Conservation (phyloP, 192 early-diverging fungal species). For the Linnemannia exigua region DNA sequence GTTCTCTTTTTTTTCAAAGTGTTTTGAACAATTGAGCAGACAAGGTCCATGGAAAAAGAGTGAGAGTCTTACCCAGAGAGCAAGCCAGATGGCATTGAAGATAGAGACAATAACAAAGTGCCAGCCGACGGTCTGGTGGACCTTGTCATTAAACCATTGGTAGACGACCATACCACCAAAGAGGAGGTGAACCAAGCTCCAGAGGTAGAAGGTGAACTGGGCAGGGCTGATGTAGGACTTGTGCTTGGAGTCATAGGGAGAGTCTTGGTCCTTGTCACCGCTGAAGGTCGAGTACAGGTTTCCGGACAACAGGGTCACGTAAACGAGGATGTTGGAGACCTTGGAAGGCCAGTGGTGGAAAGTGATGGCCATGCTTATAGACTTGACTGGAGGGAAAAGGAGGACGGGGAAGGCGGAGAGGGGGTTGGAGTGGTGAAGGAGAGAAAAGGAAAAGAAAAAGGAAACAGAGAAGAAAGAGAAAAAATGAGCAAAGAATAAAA, state of each 20-base stretch:
- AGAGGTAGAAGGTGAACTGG: constrained; percentile 69
- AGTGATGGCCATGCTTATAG: constrained; percentile 17
- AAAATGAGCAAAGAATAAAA: neutral
- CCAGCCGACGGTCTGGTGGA: constrained; percentile 71
- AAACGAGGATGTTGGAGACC: constrained; percentile 73
- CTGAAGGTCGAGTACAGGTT: constrained; percentile 67
- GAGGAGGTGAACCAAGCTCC: constrained; percentile 74
- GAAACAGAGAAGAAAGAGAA: neutral
- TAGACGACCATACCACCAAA: constrained; percentile 74
- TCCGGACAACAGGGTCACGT: constrained; percentile 72
- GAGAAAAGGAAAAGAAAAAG: neutral
- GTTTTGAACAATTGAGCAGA: no score
- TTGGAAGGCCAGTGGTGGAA: constrained; percentile 51
- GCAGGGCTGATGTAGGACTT: constrained; percentile 77
- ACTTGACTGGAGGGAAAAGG: neutral
- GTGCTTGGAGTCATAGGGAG: constrained; percentile 57
- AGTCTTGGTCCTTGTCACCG: constrained; percentile 51
- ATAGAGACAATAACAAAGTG: constrained; percentile 74
- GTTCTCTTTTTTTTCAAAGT: neutral
- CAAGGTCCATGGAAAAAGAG: neutral
- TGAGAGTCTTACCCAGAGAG: constrained; percentile 67
- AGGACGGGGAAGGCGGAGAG: neutral
- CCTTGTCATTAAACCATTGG: constrained; percentile 73
- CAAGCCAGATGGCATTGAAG: constrained; percentile 71
- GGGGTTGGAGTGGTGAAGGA: neutral